These are phyloP conservation scores for Plasmodium falciparum DNA, from an alignment of 169 alveolate species.

Conservation along the genomic window DNA sequence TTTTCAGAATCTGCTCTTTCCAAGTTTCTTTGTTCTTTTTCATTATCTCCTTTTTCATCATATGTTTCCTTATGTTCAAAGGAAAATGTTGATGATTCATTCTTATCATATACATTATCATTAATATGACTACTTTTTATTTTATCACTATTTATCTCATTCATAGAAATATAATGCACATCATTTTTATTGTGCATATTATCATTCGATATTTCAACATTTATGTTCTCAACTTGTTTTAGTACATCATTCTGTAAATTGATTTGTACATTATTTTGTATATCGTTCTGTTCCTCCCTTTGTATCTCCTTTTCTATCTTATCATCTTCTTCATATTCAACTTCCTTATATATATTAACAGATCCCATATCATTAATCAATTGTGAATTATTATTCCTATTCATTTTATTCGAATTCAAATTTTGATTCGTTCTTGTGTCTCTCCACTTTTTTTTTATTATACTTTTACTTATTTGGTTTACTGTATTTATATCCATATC, in stretches of 20 bases:
- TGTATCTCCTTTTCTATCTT: no score
- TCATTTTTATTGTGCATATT: not conserved
- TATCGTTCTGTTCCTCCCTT: no score
- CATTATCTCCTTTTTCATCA: slow-evolving; percentile 4
- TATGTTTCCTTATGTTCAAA: no score
- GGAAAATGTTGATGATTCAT: not conserved
- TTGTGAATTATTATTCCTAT: not conserved
- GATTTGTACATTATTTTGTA: no score
- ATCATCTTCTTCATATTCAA: no score
- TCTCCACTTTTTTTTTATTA: slow-evolving; percentile 14
- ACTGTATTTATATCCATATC: not conserved
- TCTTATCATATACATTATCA: not conserved
- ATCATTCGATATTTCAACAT: no score
- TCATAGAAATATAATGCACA: not conserved
- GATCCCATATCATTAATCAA: not conserved
- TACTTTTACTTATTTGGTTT: not conserved
- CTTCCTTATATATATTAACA: no score
- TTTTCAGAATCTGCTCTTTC: not conserved
- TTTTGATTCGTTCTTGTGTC: slow-evolving; percentile 25
- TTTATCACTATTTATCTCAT: not conserved
- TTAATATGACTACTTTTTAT: not conserved
- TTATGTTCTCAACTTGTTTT: no score
- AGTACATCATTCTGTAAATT: no score
- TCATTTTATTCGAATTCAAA: not conserved
- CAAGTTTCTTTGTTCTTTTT: not conserved